Percentiles rank a stretch among this genome's conserved stretches.
These are phyloP conservation scores for Corchorus olitorius DNA, from an alignment of 345 rosid species.

Conservation along the genomic window DNA sequence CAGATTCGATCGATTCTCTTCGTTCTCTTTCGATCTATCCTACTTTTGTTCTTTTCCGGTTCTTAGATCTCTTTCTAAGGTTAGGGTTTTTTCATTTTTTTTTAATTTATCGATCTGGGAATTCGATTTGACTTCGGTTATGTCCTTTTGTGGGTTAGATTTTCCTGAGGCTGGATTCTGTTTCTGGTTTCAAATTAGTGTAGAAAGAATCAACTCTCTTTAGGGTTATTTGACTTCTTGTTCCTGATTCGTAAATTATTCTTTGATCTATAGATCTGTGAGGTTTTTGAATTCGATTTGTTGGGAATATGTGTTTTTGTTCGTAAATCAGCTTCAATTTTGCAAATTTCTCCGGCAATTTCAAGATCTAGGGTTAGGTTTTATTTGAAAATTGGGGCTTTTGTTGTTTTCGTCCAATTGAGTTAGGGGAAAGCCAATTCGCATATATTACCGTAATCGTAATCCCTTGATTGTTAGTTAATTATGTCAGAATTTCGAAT, in stretches of 20 bases:
- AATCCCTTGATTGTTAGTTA: background rate
- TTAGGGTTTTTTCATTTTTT: conserved; percentile 25
- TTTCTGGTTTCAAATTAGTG: background rate
- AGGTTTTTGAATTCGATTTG: background rate
- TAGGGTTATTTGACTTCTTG: background rate
- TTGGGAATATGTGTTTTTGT: background rate
- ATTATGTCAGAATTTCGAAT: conserved; percentile 14
- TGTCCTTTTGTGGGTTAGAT: background rate
- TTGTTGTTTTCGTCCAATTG: background rate
- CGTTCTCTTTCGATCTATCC: conserved; percentile 25
- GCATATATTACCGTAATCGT: background rate
- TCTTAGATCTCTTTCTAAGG: conserved; percentile 25
- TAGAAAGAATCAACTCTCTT: background rate
- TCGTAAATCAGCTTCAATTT: conserved; percentile 8
- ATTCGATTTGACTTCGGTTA: conserved; percentile 20
- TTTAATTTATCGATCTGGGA: conserved; percentile 14
- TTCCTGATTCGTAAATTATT: background rate
- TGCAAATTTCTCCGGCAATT: conserved; percentile 18
- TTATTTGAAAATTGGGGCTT: conserved; percentile 27
- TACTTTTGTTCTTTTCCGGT: background rate
- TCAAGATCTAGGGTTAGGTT: conserved; percentile 44
- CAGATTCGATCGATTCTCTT: background rate
- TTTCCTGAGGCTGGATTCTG: conserved; percentile 6
- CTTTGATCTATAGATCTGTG: conserved; percentile 26
- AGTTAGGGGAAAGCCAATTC: conserved; percentile 12